Base-by-base conservation (phyloP, 2,329 filamentous ascomycete genomes). In the Leptosphaerulina australis region DNA sequence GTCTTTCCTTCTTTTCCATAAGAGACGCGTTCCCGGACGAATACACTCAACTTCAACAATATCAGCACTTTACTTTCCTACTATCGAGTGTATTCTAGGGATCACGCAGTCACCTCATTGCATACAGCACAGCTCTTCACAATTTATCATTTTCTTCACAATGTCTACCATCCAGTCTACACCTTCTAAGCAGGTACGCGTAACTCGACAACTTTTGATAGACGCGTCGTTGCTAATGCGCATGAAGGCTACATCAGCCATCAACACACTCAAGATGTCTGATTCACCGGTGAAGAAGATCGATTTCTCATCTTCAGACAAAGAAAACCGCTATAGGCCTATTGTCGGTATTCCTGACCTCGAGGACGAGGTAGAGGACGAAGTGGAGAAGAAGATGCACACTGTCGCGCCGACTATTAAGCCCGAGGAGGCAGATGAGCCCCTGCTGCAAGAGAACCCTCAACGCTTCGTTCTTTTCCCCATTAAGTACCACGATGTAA, bases 401-500 rank as follows among this genome's bases (percentile, higher is more conserved):
- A 76, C 79, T 41, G 53, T 57, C 30, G 79, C 83, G 55, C 50
- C 69, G 59, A 81, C 76, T 61, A 79, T 79, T 68, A 83, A 82
- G 72, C 74, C 80, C 73, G 81, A 88, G 40, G 90, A 96, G 76
- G 82, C 83, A 50, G 83, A 91, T 50, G 94, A 99, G 83, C 94
- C 94, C 50, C 82, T 99, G 43, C 85, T 99, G 5, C 88, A 91
- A 74, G 94, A 97, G 79, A 99, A 99, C 79, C 88, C 91, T 56
- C 85, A 96, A 64, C 90, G 94, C 67, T 99, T 99, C 70, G 94
- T 99, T 52, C 83, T 99, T 56, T 99, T 99, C 79, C 94, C 94
- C 62, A 96, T 99, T 77, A 97, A 97, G 83, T 97, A 97, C 79
- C 92, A 97, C 70, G 93, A 97, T 88, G 93, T 97, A 79, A 77